Evolutionary conservation across 768 basidiomycete species (phyloP).

Genomic region (Suillus occidentalis): DNA sequence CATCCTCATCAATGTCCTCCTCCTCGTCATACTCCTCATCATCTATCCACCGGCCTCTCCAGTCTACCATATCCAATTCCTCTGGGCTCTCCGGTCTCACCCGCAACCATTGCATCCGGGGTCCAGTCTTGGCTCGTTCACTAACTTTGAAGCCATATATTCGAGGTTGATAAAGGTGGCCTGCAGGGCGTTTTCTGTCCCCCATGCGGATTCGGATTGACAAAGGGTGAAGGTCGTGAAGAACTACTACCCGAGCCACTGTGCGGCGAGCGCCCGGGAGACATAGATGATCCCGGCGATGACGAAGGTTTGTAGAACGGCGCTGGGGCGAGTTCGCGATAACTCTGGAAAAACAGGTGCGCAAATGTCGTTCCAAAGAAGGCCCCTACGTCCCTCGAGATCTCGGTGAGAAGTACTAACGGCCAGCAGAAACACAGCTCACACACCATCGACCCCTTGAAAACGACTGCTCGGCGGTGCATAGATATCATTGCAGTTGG

Average conservation of each 20-base stretch:
- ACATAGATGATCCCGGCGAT: constrained; percentile 49
- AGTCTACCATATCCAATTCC: constrained; percentile 87
- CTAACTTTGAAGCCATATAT: constrained; percentile 99
- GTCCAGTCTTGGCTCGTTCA: constrained; percentile 91
- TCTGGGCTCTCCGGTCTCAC: constrained; percentile 77
- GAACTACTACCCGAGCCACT: constrained; percentile 50
- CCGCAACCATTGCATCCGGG: constrained; percentile 96
- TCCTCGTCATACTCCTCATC: constrained; percentile 75
- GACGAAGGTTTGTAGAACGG: constrained; percentile 84
- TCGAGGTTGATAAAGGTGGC: constrained; percentile 84
- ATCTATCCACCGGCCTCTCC: constrained; percentile 85
- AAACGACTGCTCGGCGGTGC: constrained; percentile 93
- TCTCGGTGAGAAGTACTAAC: constrained; percentile 12
- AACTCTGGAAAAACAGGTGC: constrained; percentile 97
- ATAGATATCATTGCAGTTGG: constrained; percentile 97
- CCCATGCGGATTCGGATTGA: constrained; percentile 86
- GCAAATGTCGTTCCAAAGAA: constrained; percentile 99
- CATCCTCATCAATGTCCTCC: constrained; percentile 51
- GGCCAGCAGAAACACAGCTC: constrained; percentile 8
- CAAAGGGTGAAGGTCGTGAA: constrained; percentile 57
- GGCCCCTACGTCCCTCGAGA: constrained; percentile 61
- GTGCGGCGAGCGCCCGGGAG: constrained; percentile 55
- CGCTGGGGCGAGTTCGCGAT: constrained; percentile 91
- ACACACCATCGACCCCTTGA: constrained; percentile 91
- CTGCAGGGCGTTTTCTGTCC: constrained; percentile 88